These are phyloP conservation scores for Podosphaera aphanis DNA, from an alignment of 2,329 filamentous ascomycete genomes.

Conservation along the genomic window DNA sequence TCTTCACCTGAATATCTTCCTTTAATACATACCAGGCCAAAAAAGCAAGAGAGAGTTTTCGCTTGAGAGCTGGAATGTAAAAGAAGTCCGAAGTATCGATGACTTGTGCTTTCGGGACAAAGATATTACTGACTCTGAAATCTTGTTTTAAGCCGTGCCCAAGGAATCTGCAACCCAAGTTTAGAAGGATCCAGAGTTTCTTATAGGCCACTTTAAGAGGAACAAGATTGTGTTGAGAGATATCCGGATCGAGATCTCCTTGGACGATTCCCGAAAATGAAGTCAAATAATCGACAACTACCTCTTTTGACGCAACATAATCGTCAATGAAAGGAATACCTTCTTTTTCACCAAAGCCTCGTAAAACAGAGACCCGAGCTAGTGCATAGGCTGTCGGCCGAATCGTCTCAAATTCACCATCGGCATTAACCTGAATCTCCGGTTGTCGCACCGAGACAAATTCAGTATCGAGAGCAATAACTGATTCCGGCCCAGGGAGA, in stretches of 20 bases:
- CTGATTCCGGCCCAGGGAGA: constrained; percentile 43
- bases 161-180: constrained; percentile 80
- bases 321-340: constrained; percentile 87
- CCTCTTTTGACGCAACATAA: constrained; percentile 78
- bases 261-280: constrained; percentile 78
- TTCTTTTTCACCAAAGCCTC: constrained; percentile 55
- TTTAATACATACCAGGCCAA: constrained; percentile 77
- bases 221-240: constrained; percentile 63
- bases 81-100: constrained; percentile 89
- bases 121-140: constrained; percentile 95
- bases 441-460: constrained; percentile 84
- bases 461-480: constrained; percentile 83
- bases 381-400: constrained; percentile 75
- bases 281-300: constrained; percentile 86
- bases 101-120: constrained; percentile 71
- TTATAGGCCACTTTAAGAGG: constrained; percentile 86
- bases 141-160: constrained; percentile 87
- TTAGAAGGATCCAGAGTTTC: constrained; percentile 89
- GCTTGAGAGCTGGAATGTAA: constrained; percentile 54
- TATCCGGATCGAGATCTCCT: constrained; percentile 58
- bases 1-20: constrained; percentile 80
- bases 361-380: constrained; percentile 75
- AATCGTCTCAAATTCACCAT: constrained; percentile 78
- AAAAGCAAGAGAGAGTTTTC: constrained; percentile 80
- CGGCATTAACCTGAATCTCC: constrained; percentile 88